A percentile compares a stretch with the other conserved stretches of the same genome.
Evolutionary conservation across 805 yeast genomes (phyloP).

Genomic region (Scheffersomyces ergatensis): DNA sequence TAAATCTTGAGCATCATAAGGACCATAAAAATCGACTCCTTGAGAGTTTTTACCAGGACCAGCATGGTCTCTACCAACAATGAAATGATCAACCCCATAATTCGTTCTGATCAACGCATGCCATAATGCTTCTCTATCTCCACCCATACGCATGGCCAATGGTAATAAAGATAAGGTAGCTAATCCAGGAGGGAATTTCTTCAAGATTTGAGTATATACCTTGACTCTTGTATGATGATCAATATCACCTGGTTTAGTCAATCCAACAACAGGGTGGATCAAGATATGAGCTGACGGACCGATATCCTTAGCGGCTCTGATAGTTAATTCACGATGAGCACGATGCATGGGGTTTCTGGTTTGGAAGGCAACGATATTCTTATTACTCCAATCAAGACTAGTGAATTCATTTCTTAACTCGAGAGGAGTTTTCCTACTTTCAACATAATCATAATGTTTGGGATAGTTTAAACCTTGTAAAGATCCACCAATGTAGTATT

Average conservation of each 20-base stretch:
- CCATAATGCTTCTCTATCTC: conserved; percentile 98
- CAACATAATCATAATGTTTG: conserved; percentile 86
- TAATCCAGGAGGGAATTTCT: conserved; percentile 92
- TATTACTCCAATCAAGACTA: conserved; percentile 75
- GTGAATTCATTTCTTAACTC: conserved; percentile 84
- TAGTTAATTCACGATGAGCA: conserved; percentile 95
- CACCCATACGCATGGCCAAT: conserved; percentile 98
- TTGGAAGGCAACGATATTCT: conserved; percentile 87
- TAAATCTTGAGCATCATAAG: conserved; percentile 92
- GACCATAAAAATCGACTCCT: conserved; percentile 94
- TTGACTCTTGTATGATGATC: conserved; percentile 97
- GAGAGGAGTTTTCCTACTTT: conserved; percentile 83
- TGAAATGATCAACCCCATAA: conserved; percentile 95
- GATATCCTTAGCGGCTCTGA: conserved; percentile 92
- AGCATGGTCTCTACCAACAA: conserved; percentile 97
- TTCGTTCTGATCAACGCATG: conserved; percentile 95
- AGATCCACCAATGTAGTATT: conserved; percentile 83
- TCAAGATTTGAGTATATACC: conserved; percentile 87
- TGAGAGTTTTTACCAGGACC: conserved; percentile 89
- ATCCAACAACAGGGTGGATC: conserved; percentile 95
- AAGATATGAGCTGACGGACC: conserved; percentile 72
- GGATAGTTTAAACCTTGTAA: conserved; percentile 82
- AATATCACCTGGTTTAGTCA: conserved; percentile 96
- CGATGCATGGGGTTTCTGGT: conserved; percentile 99
- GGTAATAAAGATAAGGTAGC: conserved; percentile 88